Evolutionary conservation across 345 rosid species (phyloP), one percentile per base, ranked within the genome.

Genomic region (Triadica sebifera): DNA sequence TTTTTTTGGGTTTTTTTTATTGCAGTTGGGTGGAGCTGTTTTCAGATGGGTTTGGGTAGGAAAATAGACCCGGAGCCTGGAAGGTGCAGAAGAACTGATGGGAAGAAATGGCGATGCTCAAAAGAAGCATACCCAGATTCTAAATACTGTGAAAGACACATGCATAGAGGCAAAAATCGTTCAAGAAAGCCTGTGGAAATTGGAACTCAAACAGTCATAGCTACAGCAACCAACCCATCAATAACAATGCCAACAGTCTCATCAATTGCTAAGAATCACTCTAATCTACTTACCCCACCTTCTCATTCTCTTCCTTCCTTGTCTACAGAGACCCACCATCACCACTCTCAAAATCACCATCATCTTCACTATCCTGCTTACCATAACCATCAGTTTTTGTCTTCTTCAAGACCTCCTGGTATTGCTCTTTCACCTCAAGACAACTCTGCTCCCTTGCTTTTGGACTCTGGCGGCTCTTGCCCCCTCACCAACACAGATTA

Each of bases 81-180:
- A 69, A 87, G 98, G 77, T 93, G 98, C 74, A 84, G 93, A 76
- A 89, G 98, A 87, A 90, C 98, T 24, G 98, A 93, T 74, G 98
- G 98, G n/a, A 93, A 93, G 84, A 93, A 93, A 86, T 93, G 98
- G 98, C 83, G 98, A 71, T 93, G 98, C 81, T 88, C 98, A 1
- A 93, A 90, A 81, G 96, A 93, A 78, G 96, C 98, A 52, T 93
- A 83, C 74, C 94, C 89, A 41, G 98, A 93, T 77, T 93, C 98
- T 56, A 93, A 93, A 81, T 90, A 93, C 84, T 93, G 98, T 68
- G 98, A 93, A 78, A 89, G 94, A 61, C 98, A 93, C 85, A 93
- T 90, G 96, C 98, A 93, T 38, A 89, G 98, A 83, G 94, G 98
- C 85, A 93, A 93, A 77, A 93, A 87, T 84, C 96, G 98, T 89